Evolutionary conservation across 2,329 filamentous ascomycete species (phyloP).

Genomic region (Calonectria naviculata): DNA sequence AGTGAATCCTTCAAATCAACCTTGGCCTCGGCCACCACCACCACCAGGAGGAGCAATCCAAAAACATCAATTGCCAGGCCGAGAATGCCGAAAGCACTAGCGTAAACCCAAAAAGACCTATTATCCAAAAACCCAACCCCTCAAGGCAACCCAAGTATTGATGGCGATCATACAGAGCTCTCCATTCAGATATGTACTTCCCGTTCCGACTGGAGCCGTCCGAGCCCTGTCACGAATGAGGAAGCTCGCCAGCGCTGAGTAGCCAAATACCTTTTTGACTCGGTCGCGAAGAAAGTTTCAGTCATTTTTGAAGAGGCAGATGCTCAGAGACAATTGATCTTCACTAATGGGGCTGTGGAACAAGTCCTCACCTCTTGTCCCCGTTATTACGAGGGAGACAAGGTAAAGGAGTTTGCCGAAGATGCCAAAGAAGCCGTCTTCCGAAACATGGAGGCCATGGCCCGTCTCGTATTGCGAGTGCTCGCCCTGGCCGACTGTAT

Average conservation of each 20-base stretch:
- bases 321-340: slow-evolving; percentile 58
- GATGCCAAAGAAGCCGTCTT: slow-evolving; percentile 67
- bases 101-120: slow-evolving; percentile 42
- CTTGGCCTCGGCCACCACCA: slow-evolving; percentile 56
- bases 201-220: slow-evolving; percentile 73
- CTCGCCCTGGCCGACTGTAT: slow-evolving; percentile 70
- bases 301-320: slow-evolving; percentile 68
- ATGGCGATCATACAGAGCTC: slow-evolving; percentile 75
- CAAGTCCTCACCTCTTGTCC: slow-evolving; percentile 73
- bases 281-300: slow-evolving; percentile 81
- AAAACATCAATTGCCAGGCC: slow-evolving; percentile 45
- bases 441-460: slow-evolving; percentile 75
- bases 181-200: slow-evolving; percentile 80
- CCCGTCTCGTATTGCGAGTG: slow-evolving; percentile 74
- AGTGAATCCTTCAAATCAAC: slow-evolving; percentile 69
- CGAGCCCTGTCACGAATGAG: slow-evolving; percentile 61
- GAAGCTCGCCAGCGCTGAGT: slow-evolving; percentile 66
- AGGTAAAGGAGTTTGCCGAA: slow-evolving; percentile 60
- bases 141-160: slow-evolving; percentile 69
- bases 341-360: slow-evolving; percentile 78
- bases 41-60: slow-evolving; percentile 49
- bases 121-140: slow-evolving; percentile 61
- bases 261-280: slow-evolving; percentile 80
- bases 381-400: slow-evolving; percentile 56
- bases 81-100: slow-evolving; percentile 41